Percentiles rank a stretch among this genome's conserved stretches.
These are phyloP conservation scores for Atkinsonella hypoxylon DNA, from an alignment of 2,329 filamentous ascomycete genomes.

Conservation along the genomic window DNA sequence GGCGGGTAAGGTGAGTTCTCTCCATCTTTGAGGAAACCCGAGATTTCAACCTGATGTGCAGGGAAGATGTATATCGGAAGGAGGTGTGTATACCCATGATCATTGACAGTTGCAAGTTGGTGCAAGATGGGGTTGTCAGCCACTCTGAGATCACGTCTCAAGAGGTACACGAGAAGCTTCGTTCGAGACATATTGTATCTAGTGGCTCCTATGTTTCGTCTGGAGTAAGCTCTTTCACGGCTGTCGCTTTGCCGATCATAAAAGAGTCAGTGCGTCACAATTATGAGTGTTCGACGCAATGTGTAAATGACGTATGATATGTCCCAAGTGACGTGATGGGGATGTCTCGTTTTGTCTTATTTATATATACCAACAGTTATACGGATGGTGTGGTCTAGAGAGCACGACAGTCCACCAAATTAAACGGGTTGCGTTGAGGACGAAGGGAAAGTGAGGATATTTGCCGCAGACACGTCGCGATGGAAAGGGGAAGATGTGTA, in stretches of 20 bases:
- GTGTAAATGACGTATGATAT: background rate
- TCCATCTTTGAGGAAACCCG: conserved; percentile 52
- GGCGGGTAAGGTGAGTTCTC: conserved; percentile 53
- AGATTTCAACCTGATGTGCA: conserved; percentile 60
- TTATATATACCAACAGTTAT: background rate
- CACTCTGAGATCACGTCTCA: conserved; percentile 61
- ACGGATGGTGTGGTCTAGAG: background rate
- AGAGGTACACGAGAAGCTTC: conserved; percentile 55
- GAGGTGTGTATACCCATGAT: conserved; percentile 52
- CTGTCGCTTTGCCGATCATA: too few species aligned
- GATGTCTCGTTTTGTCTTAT: background rate
- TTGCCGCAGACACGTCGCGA: background rate
- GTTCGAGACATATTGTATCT: conserved; percentile 18
- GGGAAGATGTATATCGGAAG: conserved; percentile 60
- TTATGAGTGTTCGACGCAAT: too few species aligned
- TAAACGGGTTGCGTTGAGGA: background rate
- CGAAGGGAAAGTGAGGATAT: background rate
- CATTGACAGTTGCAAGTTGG: conserved; percentile 32
- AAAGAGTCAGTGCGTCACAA: too few species aligned
- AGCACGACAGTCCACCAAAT: too few species aligned
- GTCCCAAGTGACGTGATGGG: background rate
- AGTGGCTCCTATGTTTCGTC: background rate
- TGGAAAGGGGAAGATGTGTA: background rate
- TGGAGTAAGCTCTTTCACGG: too few species aligned
- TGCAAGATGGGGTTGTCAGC: conserved; percentile 65